Conservation (phyloP, 805 yeast species). For the Komagataella pastoris region DNA sequence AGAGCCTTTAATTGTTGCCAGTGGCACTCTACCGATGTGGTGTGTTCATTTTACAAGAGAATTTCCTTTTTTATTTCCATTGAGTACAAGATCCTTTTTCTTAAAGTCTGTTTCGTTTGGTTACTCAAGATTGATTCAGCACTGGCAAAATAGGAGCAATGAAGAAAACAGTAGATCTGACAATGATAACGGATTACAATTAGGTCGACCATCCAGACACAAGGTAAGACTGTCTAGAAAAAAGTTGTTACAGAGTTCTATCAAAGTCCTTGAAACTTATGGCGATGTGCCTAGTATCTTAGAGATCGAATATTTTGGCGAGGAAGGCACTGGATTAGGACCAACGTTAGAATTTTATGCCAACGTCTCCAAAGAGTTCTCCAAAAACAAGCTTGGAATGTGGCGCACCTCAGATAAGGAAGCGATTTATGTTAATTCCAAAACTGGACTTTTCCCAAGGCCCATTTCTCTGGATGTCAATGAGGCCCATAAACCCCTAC, state of each 20-base stretch:
- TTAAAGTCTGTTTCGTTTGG: conserved; percentile 87
- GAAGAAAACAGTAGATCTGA: conserved; percentile 13
- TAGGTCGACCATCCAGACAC: conserved; percentile 70
- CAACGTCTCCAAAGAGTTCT: conserved; percentile 61
- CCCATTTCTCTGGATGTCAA: conserved; percentile 29
- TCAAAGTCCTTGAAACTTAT: conserved; percentile 62
- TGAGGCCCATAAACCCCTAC: conserved; percentile 27
- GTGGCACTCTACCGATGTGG: conserved; percentile 84
- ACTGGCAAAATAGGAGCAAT: conserved; percentile 51
- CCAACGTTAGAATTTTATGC: conserved; percentile 94
- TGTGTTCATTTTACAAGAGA: conserved; percentile 55
- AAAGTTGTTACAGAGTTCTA: conserved; percentile 59
- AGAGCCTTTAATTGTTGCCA: conserved; percentile 78
- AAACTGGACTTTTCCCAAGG: conserved; percentile 59
- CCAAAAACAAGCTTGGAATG: conserved; percentile 38
- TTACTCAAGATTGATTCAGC: conserved; percentile 64
- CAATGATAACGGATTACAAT: conserved; percentile 16
- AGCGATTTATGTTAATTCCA: conserved; percentile 22
- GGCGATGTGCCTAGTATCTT: conserved; percentile 71
- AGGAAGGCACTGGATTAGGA: conserved; percentile 93
- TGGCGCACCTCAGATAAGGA: conserved; percentile 45
- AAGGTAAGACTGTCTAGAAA: conserved; percentile 69
- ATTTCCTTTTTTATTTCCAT: conserved; percentile 74
- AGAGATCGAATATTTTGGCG: conserved; percentile 81
- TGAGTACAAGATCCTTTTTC: conserved; percentile 66